Evolutionary conservation across 2,329 filamentous ascomycete species (phyloP), one percentile per base, ranked within the genome.

Genomic region (Chrysosporium queenslandicum): DNA sequence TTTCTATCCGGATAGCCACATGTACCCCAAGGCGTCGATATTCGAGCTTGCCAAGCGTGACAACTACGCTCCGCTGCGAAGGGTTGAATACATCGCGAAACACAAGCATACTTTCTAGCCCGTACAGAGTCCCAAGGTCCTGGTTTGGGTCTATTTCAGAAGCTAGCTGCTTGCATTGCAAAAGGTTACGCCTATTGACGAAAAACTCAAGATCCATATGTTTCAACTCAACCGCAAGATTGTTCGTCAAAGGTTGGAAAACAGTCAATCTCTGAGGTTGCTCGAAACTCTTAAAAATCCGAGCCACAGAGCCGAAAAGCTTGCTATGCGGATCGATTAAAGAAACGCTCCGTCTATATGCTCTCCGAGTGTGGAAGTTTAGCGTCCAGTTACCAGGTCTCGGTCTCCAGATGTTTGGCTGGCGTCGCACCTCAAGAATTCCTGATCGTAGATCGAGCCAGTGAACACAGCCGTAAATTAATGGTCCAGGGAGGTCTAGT

Each of bases 111-210:
- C 76, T 81, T 1, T 65, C 53, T 0, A 85, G 66, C 0, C 83
- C 82, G 53, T 85, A 77, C 58, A 77, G 73, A 0, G 78, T 80
- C 0, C 82, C 82, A 0, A 74, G 66, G 47, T 83, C 76, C 59
- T 87, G 83, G 7, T 77, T 57, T 0, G 63, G 60, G 48, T 82
- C 79, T 0, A 87, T 68, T 39, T 77, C 71, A 0, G 75, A 68
- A 0, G 64, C 61, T 0, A 83, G 68, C 55, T 83, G 71, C 0
- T 48, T 63, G 16, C 71, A 81, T 12, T 72, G 56, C 0, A 86
- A 68, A 0, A 74, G 55, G 0, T 66, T 62, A 0, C 59, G 55
- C 0, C 9, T 0, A 45, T 77, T 79, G 1, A 84, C 77, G 0
- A 36, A 54, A 56, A 85, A 85, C 0, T 60, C 64, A 0, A 85